Evolutionary conservation across 805 yeast genomes (phyloP), one percentile per base, ranked within the genome.

Genomic region (Saccharomycopsis amapae): DNA sequence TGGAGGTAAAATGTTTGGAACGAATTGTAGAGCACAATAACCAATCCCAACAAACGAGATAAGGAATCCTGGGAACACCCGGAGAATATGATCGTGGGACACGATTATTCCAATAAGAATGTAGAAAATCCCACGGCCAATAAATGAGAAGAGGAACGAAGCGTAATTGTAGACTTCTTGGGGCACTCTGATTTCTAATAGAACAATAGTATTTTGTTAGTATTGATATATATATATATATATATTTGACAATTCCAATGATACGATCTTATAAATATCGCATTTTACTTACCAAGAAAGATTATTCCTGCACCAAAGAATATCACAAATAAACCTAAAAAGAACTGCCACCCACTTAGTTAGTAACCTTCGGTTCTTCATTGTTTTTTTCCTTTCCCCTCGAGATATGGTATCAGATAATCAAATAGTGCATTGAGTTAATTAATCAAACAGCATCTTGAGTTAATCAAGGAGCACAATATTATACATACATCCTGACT

Each of bases 1-100:
- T 17, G 96, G 96, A 24, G 88, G 82, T 44, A 84, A 80, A 35
- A 85, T 68, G 50, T 83, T 75, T 17, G 89, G 87, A 23, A 84
- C 62, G 42, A 82, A 81, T 62, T 86, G 93, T 56, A 86, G 70
- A 1, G 64, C 75, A 40, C 72, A 59, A 62, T 70, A 86, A 2
- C 63, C 73, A 19, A 76, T 58, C 24, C 95, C 96, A 20, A 78
- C 62, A 2, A 76, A 34, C 33, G 76, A 71, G n/a, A 85, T 66
- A 12, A 83, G 42, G 7, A 81, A 52, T 2, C 81, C 81, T n/a
- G 76, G 66, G 36, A 85, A 59, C 32, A 75, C 57, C 53, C 87
- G 72, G 51, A 84, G 63, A 28, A 72, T 60, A 44, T 79, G 72
- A 6, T 76, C 81, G 44, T 68, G 71, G 22, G 76, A 59, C 37